Base-by-base conservation (phyloP, 148 eudicot genomes). In the Euryodendron excelsum region DNA sequence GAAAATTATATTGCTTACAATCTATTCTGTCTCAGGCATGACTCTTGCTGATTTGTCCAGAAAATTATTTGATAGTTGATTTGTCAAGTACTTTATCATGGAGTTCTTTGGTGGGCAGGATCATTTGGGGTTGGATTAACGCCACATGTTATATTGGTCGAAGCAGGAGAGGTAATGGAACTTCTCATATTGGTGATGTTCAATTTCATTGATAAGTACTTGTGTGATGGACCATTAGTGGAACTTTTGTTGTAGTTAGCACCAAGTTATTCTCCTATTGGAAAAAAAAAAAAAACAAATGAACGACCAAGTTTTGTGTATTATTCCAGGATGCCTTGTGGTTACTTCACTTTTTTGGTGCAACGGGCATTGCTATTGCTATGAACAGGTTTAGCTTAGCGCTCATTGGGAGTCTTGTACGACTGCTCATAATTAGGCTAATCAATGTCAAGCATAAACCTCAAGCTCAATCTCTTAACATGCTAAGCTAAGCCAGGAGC, bases 81-180 rank as follows among this genome's bases (percentile, higher is more conserved):
- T 9, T 50, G 13, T 50, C 55, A 50, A 8, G 55, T 50, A 14
- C 17, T 50, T 50, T 8, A 50, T 50, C 12, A 15, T 50, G 7
- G 55, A 50, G 55, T 34, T 76, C 37, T 68, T 9, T 74, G 58
- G 31, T 75, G 68, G 81, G 82, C 92, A 92, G 97, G 94, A 45
- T 86, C 84, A 69, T 86, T 88, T 82, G 97, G 94, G 80, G 90
- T 86, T 79, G 89, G 97, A 21, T 92, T 90, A 84, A 92, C 92
- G 56, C 97, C 94, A 34, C 97, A 92, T 78, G 94, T 92, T 80
- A 90, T 92, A 85, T 79, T 87, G 80, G 97, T 90, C 79, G 80
- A 89, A 55, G 81, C 90, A 13, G 97, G 97, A 60, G 92, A 92
- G 94, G 97, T 92, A 89, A 81, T 68, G 50, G 2, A 31, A 2